Evolutionary conservation across 2,329 filamentous ascomycete species (phyloP).

Genomic region (Alternaria ventricosa): DNA sequence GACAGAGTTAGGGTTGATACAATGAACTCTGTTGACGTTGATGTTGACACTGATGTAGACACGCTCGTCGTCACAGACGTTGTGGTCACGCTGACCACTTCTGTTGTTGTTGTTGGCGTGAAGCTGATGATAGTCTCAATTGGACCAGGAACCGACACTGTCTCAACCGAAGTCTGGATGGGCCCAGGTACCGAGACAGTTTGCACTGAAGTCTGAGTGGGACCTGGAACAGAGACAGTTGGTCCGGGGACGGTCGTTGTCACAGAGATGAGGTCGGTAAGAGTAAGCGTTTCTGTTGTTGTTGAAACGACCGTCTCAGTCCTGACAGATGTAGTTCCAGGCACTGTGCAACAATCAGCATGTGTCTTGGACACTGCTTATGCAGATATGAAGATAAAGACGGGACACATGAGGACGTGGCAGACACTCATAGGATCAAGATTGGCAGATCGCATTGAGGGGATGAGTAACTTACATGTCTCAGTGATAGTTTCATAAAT

Average conservation of each 20-base stretch:
- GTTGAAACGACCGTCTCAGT: slow-evolving; percentile 21
- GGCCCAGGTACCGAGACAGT: slow-evolving; percentile 16
- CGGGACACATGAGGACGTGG: not conserved
- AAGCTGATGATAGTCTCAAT: slow-evolving; percentile 3
- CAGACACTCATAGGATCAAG: not conserved
- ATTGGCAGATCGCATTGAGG: not conserved
- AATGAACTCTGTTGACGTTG: slow-evolving; percentile 3
- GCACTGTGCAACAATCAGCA: slow-evolving; percentile 5
- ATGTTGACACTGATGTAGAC: slow-evolving; percentile 10
- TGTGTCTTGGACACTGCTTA: not conserved
- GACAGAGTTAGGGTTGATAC: slow-evolving; percentile 2
- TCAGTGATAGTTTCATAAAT: slow-evolving; percentile 1
- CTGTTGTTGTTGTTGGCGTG: slow-evolving; percentile 8
- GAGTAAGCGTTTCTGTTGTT: slow-evolving; percentile 11
- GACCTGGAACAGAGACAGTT: slow-evolving; percentile 20
- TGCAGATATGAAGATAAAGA: not conserved
- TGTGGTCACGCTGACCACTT: slow-evolving; percentile 3
- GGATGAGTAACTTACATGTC: slow-evolving; percentile 1
- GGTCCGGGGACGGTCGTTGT: slow-evolving; percentile 8
- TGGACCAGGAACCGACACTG: slow-evolving; percentile 1
- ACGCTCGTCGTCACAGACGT: slow-evolving; percentile 4
- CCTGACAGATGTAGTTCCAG: slow-evolving; percentile 13
- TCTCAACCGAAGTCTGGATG: slow-evolving; percentile 7
- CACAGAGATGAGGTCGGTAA: slow-evolving; percentile 9
- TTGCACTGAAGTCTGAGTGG: slow-evolving; percentile 12